phyloP scores from a whole-genome alignment of 805 yeast genomes.

The Lipomyces kockii region DNA sequence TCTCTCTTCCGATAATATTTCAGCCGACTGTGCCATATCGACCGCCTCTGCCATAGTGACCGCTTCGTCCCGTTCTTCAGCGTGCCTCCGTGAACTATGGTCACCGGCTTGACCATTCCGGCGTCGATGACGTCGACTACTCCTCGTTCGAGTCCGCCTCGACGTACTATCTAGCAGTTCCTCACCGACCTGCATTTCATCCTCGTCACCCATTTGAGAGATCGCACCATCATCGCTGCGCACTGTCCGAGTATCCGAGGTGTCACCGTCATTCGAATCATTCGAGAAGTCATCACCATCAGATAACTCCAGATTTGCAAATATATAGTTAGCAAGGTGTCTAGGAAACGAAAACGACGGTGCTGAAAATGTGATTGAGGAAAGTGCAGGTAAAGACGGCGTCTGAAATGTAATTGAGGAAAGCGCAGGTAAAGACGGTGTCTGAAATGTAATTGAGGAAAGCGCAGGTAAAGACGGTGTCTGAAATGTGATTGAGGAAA shows the following conservation, averaged over 20 bases:
- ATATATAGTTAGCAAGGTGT: conserved; percentile 30
- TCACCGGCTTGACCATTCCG: not conserved
- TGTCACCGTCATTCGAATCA: conserved; percentile 7
- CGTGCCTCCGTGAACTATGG: not conserved
- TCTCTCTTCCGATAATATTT: conserved; percentile 21
- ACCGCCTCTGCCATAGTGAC: not conserved
- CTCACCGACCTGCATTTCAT: not conserved
- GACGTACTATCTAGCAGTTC: conserved; percentile 5
- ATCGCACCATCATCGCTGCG: conserved; percentile 8
- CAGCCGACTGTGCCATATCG: conserved; percentile 2
- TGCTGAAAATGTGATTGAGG: conserved; percentile 8
- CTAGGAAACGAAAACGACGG: conserved; percentile 29
- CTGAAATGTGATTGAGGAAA: conserved; percentile 5
- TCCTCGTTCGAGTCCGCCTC: not conserved
- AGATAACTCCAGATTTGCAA: conserved; percentile 13
- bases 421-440: conserved; percentile 11
- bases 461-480: conserved; percentile 12
- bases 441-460: conserved; percentile 2
- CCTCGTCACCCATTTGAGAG: not conserved
- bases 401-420: conserved; percentile 6
- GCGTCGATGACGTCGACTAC: not conserved
- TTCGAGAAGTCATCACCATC: conserved; percentile 3
- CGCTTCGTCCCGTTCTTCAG: not conserved
- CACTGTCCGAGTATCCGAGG: not conserved
- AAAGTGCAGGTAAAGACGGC: conserved; percentile 13